These are phyloP conservation scores for Beauveria sp. DNA, from an alignment of 2,329 filamentous ascomycete genomes.

Conservation along the genomic window DNA sequence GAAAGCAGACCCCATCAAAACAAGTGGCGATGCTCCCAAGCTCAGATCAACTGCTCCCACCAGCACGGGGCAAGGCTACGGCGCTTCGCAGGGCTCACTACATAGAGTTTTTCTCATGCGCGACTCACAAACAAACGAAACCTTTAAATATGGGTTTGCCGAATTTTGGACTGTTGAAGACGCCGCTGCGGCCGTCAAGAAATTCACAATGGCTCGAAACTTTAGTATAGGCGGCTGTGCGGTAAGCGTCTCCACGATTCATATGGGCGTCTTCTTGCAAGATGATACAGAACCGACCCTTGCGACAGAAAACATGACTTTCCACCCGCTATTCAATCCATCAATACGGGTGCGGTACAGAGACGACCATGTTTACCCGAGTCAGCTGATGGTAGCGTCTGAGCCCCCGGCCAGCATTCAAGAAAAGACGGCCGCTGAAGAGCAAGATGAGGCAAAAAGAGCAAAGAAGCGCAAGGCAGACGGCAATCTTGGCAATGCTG, in stretches of 20 bases:
- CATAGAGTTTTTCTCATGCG: conserved; percentile 70
- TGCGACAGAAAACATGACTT: conserved; percentile 56
- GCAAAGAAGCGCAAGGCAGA: conserved; percentile 50
- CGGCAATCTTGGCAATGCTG: conserved; percentile 20
- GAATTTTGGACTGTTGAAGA: conserved; percentile 74
- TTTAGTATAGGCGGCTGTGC: conserved; percentile 72
- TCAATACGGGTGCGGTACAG: conserved; percentile 65
- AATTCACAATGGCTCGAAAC: conserved; percentile 62
- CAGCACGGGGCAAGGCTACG: conserved; percentile 51
- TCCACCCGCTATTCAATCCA: conserved; percentile 62
- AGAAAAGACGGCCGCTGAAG: background rate
- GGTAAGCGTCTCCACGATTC: conserved; percentile 66
- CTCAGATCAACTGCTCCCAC: conserved; percentile 53
- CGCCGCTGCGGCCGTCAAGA: conserved; percentile 64
- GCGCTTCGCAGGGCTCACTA: conserved; percentile 66
- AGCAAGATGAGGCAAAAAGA: conserved; percentile 30
- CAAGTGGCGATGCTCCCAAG: conserved; percentile 40
- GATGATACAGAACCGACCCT: conserved; percentile 51
- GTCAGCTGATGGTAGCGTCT: conserved; percentile 51
- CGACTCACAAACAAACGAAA: conserved; percentile 62
- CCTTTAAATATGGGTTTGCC: conserved; percentile 75
- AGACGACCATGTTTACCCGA: conserved; percentile 66
- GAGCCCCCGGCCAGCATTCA: conserved; percentile 30
- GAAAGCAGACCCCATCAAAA: conserved; percentile 42
- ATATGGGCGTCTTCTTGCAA: conserved; percentile 77